Base-by-base conservation (phyloP, 306 rosid species). In the Clitoria ternatea region DNA sequence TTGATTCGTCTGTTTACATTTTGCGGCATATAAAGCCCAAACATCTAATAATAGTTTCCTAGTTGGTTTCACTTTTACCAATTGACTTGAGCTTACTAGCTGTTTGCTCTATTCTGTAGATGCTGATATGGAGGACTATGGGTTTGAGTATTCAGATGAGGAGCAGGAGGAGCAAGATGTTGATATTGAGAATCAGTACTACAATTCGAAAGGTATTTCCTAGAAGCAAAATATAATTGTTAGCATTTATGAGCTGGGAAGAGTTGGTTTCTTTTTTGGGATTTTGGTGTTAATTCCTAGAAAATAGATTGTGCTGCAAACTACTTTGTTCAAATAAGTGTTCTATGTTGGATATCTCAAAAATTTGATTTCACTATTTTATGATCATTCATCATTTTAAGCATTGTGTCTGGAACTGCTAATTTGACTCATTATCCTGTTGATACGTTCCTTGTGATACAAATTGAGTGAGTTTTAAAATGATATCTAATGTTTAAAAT, bases 81-180 rank as follows among this genome's bases (percentile, higher is more conserved):
- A 6, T 69, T 45, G 57, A 43, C 19, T 27, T 20, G 7, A 45
- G n/a, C n/a, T n/a, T 42, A 52, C 12, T 30, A 61, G 52, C 20
- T 47, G 27, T 14, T 47, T 63, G 45, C 71, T 8, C 72, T 76
- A 68, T 64, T 49, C 15, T 77, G 81, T 72, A 94, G 98, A 94
- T 80, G 98, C 97, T 32, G 98, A 94, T 82, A 94, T 94, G 98
- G 97, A 94, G 75, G 98, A 94, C 73, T 94, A 94, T 65, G 97
- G 97, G 66, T 93, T 93, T 78, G 97, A 93, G 69, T 93, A 93
- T 86, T 93, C 98, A n/a, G 98, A 93, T 14, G 98, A 93, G 80
- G 98, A 93, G 73, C 98, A 87, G 53, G 98, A 93, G 82, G 98
- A 94, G 85, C 97, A 90, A 61, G 98, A 94, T 67, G 98, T 94